Conservation (phyloP, 208 protist species). For the Leishmania mexicana region DNA sequence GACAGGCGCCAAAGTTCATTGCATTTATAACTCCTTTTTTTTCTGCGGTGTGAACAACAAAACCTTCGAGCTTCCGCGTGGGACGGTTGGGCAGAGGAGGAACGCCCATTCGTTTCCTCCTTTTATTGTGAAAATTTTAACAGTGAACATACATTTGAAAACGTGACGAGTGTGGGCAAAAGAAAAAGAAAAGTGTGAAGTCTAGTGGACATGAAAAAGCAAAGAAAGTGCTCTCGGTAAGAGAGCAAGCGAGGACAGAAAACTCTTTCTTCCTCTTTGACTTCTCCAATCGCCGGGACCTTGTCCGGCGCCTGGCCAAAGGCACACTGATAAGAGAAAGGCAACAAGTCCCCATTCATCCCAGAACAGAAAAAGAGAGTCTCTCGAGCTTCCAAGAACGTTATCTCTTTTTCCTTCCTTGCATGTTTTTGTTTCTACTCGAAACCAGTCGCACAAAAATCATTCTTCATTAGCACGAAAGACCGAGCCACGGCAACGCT, state of each 20-base stretch:
- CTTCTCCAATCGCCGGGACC: not conserved
- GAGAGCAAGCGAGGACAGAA: not conserved
- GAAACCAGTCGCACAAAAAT: not conserved
- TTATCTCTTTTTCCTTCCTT: not conserved
- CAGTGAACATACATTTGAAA: not conserved
- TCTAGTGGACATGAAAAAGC: not conserved
- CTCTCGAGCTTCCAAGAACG: not conserved
- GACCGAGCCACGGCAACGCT: not conserved
- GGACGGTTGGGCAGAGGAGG: not conserved
- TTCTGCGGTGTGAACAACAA: not conserved
- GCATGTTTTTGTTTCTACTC: not conserved
- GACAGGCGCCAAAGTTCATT: constrained; percentile 32
- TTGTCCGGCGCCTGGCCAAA: not conserved
- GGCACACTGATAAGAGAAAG: too few species aligned
- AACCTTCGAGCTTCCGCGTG: not conserved
- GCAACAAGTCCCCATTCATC: not conserved
- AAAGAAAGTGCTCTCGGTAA: not conserved
- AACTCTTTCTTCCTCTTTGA: not conserved
- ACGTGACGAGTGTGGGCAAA: too few species aligned
- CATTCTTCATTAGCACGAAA: not conserved
- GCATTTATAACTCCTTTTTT: not conserved
- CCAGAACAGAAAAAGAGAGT: not conserved
- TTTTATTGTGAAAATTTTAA: not conserved
- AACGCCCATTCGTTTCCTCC: not conserved
- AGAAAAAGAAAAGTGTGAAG: not conserved